Evolutionary conservation across 2,329 filamentous ascomycete species (phyloP).

Genomic region (Phyllosticta paracitricarpa): DNA sequence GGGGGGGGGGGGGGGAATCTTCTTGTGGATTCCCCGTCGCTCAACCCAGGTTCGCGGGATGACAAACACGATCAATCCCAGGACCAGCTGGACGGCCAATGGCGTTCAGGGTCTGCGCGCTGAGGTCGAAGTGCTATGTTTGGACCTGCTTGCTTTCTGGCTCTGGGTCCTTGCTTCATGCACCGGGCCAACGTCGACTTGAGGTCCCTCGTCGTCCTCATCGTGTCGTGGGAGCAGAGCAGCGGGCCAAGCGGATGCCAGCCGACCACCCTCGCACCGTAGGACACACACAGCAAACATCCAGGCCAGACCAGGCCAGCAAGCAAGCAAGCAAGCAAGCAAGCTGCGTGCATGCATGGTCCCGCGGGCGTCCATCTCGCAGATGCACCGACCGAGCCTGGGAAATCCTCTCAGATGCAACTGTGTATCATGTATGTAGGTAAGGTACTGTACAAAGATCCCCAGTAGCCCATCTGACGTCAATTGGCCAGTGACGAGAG

Average conservation of each 20-base stretch:
- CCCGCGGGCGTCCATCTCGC: slow-evolving; percentile 9
- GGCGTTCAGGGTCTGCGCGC: slow-evolving; percentile 9
- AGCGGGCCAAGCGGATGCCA: neutral
- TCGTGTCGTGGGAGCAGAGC: neutral
- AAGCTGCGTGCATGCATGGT: slow-evolving; percentile 10
- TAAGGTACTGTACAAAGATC: neutral
- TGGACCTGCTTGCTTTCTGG: neutral
- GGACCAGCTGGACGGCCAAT: slow-evolving; percentile 9
- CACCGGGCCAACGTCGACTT: neutral
- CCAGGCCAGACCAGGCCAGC: neutral
- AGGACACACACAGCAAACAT: neutral
- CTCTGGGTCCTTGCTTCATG: slow-evolving; percentile 6
- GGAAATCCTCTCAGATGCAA: neutral
- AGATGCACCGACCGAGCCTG: slow-evolving; percentile 6
- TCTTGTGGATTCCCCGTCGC: slow-evolving; percentile 9
- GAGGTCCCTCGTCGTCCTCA: neutral
- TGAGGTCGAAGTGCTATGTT: neutral
- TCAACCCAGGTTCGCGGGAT: slow-evolving; percentile 10
- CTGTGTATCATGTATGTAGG: neutral
- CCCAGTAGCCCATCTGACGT: neutral
- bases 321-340: neutral
- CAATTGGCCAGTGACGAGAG: neutral
- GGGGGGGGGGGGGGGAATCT: neutral
- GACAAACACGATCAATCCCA: slow-evolving; percentile 5
- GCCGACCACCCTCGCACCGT: neutral